A percentile compares a stretch with the other conserved stretches of the same genome.
phyloP scores from a whole-genome alignment of 495 filamentous ascomycete species.

The Geoglossum glabrum region DNA sequence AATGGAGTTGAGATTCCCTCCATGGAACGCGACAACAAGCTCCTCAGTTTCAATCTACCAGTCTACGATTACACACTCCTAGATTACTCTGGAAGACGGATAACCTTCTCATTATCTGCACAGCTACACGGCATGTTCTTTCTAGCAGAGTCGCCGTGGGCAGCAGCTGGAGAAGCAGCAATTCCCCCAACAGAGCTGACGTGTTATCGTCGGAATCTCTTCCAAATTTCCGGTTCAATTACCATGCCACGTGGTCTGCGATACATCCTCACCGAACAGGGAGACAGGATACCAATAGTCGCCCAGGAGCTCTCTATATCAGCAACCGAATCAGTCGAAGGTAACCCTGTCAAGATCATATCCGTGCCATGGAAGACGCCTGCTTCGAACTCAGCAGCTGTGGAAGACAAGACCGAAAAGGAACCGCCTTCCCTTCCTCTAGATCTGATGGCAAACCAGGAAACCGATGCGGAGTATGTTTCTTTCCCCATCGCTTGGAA shows the following conservation, averaged over 20 bases:
- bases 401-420: slow-evolving; percentile 40
- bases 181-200: slow-evolving; percentile 62
- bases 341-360: slow-evolving; percentile 74
- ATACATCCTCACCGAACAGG: slow-evolving; percentile 58
- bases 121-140: slow-evolving; percentile 94
- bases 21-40: slow-evolving; percentile 54
- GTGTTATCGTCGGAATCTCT: slow-evolving; percentile 79
- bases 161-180: slow-evolving; percentile 41
- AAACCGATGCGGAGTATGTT: slow-evolving; percentile 54
- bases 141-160: slow-evolving; percentile 62
- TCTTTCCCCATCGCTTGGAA: slow-evolving; percentile 83
- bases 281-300: slow-evolving; percentile 50
- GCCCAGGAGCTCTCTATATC: slow-evolving; percentile 64
- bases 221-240: slow-evolving; percentile 71
- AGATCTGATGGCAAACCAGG: slow-evolving; percentile 53
- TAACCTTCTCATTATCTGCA: slow-evolving; percentile 45
- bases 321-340: slow-evolving; percentile 78
- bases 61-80: slow-evolving; percentile 47
- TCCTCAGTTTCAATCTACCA: slow-evolving; percentile 58
- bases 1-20: slow-evolving; percentile 19
- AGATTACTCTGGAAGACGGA: slow-evolving; percentile 42
- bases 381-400: slow-evolving; percentile 36
- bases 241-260: slow-evolving; percentile 51
- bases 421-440: slow-evolving; percentile 49
- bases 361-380: slow-evolving; percentile 84